Base-by-base conservation (phyloP, 352 stramenopile species). In the Pythium oligandrum region DNA sequence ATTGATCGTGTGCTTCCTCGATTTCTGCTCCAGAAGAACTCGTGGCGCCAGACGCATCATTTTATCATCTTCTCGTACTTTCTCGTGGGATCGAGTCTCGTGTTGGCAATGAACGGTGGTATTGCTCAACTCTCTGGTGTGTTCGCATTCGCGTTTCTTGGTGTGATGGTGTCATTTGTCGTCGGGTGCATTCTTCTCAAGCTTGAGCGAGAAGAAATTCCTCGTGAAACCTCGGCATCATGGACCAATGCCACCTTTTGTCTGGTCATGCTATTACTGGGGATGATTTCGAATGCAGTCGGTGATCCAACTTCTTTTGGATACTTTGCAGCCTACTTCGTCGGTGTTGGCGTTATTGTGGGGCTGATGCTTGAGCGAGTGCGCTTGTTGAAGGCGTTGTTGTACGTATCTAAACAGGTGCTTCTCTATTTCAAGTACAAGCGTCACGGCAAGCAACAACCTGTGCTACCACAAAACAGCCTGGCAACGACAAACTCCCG, bases 61-160 rank as follows among this genome's bases (percentile, higher is more conserved):
- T 92, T 68, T 53, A 92, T 93, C 45, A 92, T 93, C 58, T 64
- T 93, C 35, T 56, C 58, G 3, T 96, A 90, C 59, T 93, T 86
- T 48, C 44, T 86, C 46, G 60, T 93, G 35, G 62, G 63, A 8
- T 73, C 85, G 3, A 90, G 75, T 51, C 73, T 95, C 47, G 80
- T 92, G 33, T 63, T 92, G 32, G 66, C 88, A 36, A 57, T 95
- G 44, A 61, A 96, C 48, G 85, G 80, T n/a, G 58, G 96, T 47
- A 85, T 95, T 40, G 77, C 63, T 2, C 71, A 75, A 17, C 67
- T 97, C 6, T 78, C 80, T 2, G 86, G 86, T 9, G 88, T 97
- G 6, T 97, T 96, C 57, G 87, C 78, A 3, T 87, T 94, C 34
- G 82, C 88, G 5, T 97, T 97, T 58, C 57, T 97, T 1, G 75